Base-by-base conservation (phyloP, 495 filamentous ascomycete genomes). In the Echria macrotheca region DNA sequence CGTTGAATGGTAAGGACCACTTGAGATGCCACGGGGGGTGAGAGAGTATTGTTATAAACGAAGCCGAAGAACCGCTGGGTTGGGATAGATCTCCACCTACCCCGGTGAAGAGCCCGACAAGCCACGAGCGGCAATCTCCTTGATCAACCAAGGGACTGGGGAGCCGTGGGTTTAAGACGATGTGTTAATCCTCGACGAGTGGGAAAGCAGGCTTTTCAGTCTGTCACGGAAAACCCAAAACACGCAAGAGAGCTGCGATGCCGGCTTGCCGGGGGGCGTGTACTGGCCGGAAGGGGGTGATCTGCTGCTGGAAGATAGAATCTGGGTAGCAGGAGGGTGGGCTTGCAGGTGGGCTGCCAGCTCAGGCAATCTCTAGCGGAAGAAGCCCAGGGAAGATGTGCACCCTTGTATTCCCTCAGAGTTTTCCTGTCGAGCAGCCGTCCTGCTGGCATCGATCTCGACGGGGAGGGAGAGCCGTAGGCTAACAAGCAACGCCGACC, bases 291-390 rank as follows among this genome's bases (percentile, higher is more conserved):
- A 15, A 32, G 49, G 35, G 52, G 31, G 43, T 50, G 49, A 52
- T 55, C 52, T 53, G 54, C 48, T 53, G 23, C 23, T 50, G 39
- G 29, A 40, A 44, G 43, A 47, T 44, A 42, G 49, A 38, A 50
- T 57, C 46, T 59, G 54, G 55, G 45, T 49, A 60, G 40, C 40
- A 52, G 24, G 41, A 39, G 39, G 40, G 55, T 55, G 53, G 52
- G 53, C 46, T 36, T 59, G 59, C 56, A 56, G 54, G 59, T 59
- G 57, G 54, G 54, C 56, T 54, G 45, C 51, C 48, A 59, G 46
- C 28, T 6, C 38, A 49, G 49, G 50, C 41, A 59, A 44, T 60
- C 48, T 52, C 43, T 55, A 46, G 44, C 50, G 41, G 50, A 53
- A 47, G 50, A 52, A 52, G 17, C 38, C 37, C 23, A 44, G 35